These are phyloP conservation scores for Paracoccidioides lutzii DNA, from an alignment of 2,329 filamentous ascomycete species.

Conservation along the genomic window DNA sequence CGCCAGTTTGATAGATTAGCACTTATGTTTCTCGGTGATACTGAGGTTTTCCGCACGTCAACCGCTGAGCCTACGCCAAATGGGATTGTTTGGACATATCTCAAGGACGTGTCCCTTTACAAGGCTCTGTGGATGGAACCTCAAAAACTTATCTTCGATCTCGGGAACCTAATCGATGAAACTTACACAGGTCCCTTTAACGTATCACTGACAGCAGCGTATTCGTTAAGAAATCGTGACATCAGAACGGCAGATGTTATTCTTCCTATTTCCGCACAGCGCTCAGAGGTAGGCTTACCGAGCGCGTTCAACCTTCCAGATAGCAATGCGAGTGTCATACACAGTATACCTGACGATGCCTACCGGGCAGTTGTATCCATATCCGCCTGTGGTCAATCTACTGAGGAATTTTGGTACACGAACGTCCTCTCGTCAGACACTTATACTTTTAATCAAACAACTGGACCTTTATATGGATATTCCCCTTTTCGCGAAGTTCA, in stretches of 20 bases:
- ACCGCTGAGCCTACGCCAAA: slow-evolving; percentile 62
- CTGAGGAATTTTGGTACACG: slow-evolving; percentile 77
- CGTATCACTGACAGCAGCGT: slow-evolving; percentile 60
- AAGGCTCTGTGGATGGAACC: slow-evolving; percentile 53
- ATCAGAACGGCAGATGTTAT: slow-evolving; percentile 47
- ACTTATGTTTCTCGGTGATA: slow-evolving; percentile 61
- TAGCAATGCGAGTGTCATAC: slow-evolving; percentile 45
- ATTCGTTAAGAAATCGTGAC: slow-evolving; percentile 42
- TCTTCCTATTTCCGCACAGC: slow-evolving; percentile 42
- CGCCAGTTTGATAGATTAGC: slow-evolving; percentile 66
- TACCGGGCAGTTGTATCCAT: slow-evolving; percentile 61
- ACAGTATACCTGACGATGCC: slow-evolving; percentile 53
- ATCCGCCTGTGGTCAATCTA: slow-evolving; percentile 61
- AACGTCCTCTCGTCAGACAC: slow-evolving; percentile 56
- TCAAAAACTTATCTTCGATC: slow-evolving; percentile 68
- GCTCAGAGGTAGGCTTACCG: slow-evolving; percentile 32
- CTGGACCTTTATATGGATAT: slow-evolving; percentile 50
- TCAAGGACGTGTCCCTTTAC: slow-evolving; percentile 67
- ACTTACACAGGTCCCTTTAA: slow-evolving; percentile 63
- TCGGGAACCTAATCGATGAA: slow-evolving; percentile 58
- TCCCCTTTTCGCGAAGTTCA: slow-evolving; percentile 70
- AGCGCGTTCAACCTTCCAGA: slow-evolving; percentile 58
- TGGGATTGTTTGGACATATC: slow-evolving; percentile 63
- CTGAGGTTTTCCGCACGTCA: slow-evolving; percentile 70
- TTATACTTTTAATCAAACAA: slow-evolving; percentile 44